Evolutionary conservation across 2,329 filamentous ascomycete species (phyloP).

Genomic region (Byssoonygena ceratinophila): DNA sequence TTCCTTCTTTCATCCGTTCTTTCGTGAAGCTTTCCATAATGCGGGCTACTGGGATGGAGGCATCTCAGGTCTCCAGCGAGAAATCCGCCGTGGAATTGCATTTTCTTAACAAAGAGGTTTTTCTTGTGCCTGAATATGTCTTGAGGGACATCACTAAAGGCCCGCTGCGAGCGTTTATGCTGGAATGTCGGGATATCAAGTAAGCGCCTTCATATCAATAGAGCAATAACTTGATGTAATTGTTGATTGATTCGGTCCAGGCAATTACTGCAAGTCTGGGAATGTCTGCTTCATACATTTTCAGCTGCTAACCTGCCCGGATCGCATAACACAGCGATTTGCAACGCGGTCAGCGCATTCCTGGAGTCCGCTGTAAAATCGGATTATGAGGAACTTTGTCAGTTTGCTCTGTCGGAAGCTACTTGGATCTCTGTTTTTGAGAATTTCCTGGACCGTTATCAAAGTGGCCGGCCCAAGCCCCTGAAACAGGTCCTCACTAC

Average conservation of each 20-base stretch:
- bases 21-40: not conserved
- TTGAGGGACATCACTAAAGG: slow-evolving; percentile 14
- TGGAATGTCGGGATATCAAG: slow-evolving; percentile 10
- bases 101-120: not conserved
- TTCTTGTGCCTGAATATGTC: slow-evolving; percentile 8
- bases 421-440: slow-evolving; percentile 35
- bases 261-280: slow-evolving; percentile 28
- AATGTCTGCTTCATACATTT: slow-evolving; percentile 34
- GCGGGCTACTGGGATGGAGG: not conserved
- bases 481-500: slow-evolving; percentile 37
- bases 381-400: slow-evolving; percentile 23
- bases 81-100: not conserved
- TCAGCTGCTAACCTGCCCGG: slow-evolving; percentile 29
- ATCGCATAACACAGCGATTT: slow-evolving; percentile 34
- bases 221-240: not conserved
- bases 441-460: slow-evolving; percentile 32
- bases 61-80: not conserved
- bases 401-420: slow-evolving; percentile 26
- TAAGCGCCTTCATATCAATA: slow-evolving; percentile 4
- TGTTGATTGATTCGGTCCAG: slow-evolving; percentile 7
- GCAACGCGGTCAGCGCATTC: slow-evolving; percentile 38
- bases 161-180: slow-evolving; percentile 12
- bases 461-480: slow-evolving; percentile 36
- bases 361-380: slow-evolving; percentile 31
- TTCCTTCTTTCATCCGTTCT: not conserved